Conservation (phyloP, 306 rosid genomes). For the Pueraria montana region DNA sequence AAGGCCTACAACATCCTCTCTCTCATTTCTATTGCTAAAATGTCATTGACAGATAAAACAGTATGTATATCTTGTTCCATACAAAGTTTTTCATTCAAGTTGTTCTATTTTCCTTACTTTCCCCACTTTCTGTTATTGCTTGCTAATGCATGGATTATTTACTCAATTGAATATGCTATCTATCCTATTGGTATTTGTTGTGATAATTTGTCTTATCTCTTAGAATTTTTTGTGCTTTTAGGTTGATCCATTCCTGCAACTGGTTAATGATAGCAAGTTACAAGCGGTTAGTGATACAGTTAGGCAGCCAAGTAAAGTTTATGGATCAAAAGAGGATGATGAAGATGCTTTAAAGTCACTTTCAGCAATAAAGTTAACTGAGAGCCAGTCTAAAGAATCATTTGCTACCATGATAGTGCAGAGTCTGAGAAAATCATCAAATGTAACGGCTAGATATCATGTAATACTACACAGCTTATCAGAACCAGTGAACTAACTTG, state of each 20-base stretch:
- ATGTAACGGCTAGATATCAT: constrained; percentile 56
- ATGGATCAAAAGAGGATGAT: constrained; percentile 87
- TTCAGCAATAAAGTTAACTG: constrained; percentile 63
- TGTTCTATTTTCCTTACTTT: constrained; percentile 15
- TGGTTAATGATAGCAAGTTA: constrained; percentile 76
- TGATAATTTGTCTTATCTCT: constrained; percentile 28
- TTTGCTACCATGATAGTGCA: constrained; percentile 74
- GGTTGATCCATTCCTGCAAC: constrained; percentile 83
- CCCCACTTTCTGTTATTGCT: constrained; percentile 11
- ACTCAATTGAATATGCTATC: not conserved
- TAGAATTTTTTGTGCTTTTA: constrained; percentile 49
- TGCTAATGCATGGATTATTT: constrained; percentile 13
- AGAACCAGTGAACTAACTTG: constrained; percentile 26
- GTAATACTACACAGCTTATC: constrained; percentile 20
- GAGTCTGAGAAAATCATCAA: constrained; percentile 61
- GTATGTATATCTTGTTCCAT: constrained; percentile 52
- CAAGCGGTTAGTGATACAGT: constrained; percentile 59
- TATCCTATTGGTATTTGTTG: constrained; percentile 17
- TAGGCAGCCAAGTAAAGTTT: constrained; percentile 49
- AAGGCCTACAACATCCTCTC: constrained; percentile 78
- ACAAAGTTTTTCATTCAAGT: constrained; percentile 33
- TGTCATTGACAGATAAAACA: constrained; percentile 65
- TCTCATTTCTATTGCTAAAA: constrained; percentile 68
- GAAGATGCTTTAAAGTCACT: constrained; percentile 67
- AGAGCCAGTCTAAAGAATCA: constrained; percentile 76